These are phyloP conservation scores for Yarrowia sp. DNA, from an alignment of 805 yeast genomes.

Conservation along the genomic window DNA sequence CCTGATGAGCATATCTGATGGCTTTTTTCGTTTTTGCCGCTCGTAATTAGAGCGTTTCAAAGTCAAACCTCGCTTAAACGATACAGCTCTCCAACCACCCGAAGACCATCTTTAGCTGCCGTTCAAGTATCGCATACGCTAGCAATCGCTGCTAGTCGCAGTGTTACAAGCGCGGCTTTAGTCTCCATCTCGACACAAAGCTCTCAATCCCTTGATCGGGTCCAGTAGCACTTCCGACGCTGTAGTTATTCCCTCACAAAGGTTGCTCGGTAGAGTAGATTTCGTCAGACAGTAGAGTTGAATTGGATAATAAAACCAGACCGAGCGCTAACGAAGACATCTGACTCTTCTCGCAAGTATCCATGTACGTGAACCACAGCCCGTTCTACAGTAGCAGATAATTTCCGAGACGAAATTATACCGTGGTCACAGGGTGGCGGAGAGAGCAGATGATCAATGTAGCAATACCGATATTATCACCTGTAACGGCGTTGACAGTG, in stretches of 20 bases:
- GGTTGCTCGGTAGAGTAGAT: no score
- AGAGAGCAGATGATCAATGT: background rate
- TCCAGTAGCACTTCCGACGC: no score
- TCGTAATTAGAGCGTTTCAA: background rate
- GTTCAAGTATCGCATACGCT: background rate
- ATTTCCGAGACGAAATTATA: background rate
- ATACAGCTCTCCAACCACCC: no score
- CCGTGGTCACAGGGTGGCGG: background rate
- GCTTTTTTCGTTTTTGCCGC: background rate
- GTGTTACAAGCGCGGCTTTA: no score
- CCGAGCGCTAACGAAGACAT: no score
- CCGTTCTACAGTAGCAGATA: background rate
- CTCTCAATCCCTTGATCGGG: no score
- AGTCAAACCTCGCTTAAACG: background rate
- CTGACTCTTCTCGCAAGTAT: no score
- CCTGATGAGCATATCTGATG: background rate
- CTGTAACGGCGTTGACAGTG: background rate
- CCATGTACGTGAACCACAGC: no score
- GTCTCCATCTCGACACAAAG: no score
- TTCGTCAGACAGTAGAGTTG: background rate
- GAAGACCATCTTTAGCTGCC: background rate
- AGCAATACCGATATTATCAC: background rate
- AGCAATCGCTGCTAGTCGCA: no score
- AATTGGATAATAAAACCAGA: background rate
- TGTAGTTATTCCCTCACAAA: no score